phyloP scores from a whole-genome alignment of 1,284 basidiomycete species.

The Exobasidium rhododendri region DNA sequence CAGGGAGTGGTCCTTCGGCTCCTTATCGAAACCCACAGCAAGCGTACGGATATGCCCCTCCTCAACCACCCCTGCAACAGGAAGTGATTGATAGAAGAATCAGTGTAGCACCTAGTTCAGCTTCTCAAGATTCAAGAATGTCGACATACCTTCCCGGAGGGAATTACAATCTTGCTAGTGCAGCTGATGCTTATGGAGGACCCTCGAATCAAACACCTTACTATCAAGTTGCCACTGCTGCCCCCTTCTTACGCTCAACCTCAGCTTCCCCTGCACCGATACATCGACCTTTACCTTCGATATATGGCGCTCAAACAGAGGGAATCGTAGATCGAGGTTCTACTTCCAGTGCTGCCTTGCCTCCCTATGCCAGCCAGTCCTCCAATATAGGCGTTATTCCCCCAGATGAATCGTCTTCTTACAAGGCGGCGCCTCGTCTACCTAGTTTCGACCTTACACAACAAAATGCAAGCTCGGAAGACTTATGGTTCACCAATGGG shows the following conservation, averaged over 20 bases:
- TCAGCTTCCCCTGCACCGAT: not conserved
- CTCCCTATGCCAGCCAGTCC: not conserved
- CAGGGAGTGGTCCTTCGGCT: not conserved
- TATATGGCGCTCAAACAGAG: not conserved
- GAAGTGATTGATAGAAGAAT: constrained; percentile 21
- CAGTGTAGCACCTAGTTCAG: constrained; percentile 19
- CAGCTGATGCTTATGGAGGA: constrained; percentile 12
- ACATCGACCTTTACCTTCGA: not conserved
- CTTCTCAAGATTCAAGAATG: constrained; percentile 15
- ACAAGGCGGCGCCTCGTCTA: constrained; percentile 8
- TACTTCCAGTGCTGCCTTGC: constrained; percentile 5
- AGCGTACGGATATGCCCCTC: constrained; percentile 4
- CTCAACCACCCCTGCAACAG: not conserved
- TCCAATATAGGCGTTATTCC: not conserved
- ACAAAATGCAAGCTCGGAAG: constrained; percentile 8
- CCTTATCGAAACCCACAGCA: not conserved
- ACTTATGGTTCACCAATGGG: constrained; percentile 16
- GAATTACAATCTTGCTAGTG: constrained; percentile 8
- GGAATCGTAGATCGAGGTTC: not conserved
- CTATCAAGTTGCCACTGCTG: not conserved
- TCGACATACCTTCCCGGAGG: constrained; percentile 9
- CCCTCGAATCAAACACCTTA: not conserved
- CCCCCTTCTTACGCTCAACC: not conserved
- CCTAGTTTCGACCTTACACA: constrained; percentile 32
- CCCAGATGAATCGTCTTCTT: not conserved